Evolutionary conservation across 352 stramenopile species (phyloP), one percentile per base, ranked within the genome.

Genomic region (Globisporangium apiculatum): DNA sequence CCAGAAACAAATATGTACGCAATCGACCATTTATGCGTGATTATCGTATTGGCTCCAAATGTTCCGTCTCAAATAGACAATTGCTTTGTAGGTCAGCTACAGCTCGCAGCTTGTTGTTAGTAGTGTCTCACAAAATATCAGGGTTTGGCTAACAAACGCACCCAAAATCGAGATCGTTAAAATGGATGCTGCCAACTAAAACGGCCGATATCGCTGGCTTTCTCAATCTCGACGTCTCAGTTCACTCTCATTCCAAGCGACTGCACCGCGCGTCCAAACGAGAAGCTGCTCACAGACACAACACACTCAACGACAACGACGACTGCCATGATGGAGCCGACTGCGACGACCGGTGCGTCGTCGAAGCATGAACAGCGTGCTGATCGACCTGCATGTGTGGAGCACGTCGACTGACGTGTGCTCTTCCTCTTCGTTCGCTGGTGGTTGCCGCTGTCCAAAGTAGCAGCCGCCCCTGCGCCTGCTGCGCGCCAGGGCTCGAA

Each of bases 401-500:
- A 31, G 24, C 24, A 31, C 24, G 24, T 31, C 24, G 24, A 31
- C 24, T 31, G 24, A 31, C 24, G 14, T 48, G n/a, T 11, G 15
- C 17, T 31, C 7, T 31, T 31, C 24, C 2, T 31, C 24, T 8
- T 35, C n/a, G 10, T 35, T 12, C 48, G 18, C 8, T 5, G 48
- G 7, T 48, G 35, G 48, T 60, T 46, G 47, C 24, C 24, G 24
- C 24, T 31, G 24, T 3, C 24, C 24, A 31, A 31, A 31, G 24
- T 31, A 31, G 24, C 24, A 31, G 24, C 55, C 14, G 60, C 60
- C 18, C 42, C 60, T n/a, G 55, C 64, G 9, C 53, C 55, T 7
- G 55, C 60, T 40, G 55, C 64, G 36, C 52, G 64, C 57, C 68
- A 85, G 67, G 51, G 77, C 42, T 73, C 75, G 38, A 70, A 78